A percentile compares a stretch with the other conserved stretches of the same genome.
These are phyloP conservation scores for Pelargonium fulgidum DNA, from an alignment of 441 rosid species.

Conservation along the genomic window DNA sequence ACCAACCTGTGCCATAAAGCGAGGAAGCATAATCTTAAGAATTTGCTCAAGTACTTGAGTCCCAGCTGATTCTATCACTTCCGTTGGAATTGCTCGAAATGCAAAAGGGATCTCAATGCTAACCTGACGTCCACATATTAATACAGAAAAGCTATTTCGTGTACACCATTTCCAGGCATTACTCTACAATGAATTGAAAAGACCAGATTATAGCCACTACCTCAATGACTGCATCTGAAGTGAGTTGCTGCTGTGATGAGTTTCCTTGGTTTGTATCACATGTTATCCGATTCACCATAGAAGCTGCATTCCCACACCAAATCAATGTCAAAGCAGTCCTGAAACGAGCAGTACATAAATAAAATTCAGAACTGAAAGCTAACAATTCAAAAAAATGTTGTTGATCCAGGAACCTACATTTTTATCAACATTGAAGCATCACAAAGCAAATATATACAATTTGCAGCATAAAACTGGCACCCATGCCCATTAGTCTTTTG, in stretches of 20 bases:
- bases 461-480: neutral
- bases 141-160: constrained; percentile 4
- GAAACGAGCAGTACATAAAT: constrained; percentile 17
- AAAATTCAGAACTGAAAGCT: constrained; percentile 20
- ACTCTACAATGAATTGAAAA: constrained; percentile 6
- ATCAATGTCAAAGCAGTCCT: constrained; percentile 34
- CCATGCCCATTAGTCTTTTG: neutral
- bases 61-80: constrained; percentile 74
- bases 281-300: constrained; percentile 76
- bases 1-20: constrained; percentile 84
- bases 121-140: constrained; percentile 38
- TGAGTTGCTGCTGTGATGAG: constrained; percentile 50
- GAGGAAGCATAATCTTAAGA: constrained; percentile 78
- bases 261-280: constrained; percentile 37
- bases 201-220: constrained; percentile 29
- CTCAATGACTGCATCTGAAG: constrained; percentile 88
- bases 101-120: constrained; percentile 75
- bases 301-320: constrained; percentile 69
- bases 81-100: constrained; percentile 59
- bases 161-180: neutral
- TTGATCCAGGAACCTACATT: neutral
- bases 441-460: neutral
- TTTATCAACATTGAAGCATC: too few relatives aligned
- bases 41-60: constrained; percentile 74
- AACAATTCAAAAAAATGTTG: neutral